Conservation (phyloP, 257 asterid species). For the Ocimum tenuiflorum region DNA sequence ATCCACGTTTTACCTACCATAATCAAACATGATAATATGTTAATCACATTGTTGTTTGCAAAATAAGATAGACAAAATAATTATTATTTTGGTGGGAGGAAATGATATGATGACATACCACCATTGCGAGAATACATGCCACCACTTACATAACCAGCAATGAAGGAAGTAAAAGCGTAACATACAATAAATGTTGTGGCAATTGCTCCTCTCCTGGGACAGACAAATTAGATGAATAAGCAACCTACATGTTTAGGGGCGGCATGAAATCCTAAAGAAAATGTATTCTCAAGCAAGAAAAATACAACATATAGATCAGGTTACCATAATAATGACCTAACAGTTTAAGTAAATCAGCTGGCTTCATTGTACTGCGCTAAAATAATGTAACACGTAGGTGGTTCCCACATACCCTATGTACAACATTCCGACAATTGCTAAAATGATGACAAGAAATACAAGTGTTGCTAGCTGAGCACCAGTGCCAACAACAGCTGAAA, state of each 20-base stretch:
- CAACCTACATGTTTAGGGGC: neutral
- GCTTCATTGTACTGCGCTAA: neutral
- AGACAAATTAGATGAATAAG: neutral
- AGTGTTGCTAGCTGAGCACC: slow-evolving; percentile 80
- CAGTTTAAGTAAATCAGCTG: too few relatives aligned
- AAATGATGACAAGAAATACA: slow-evolving; percentile 60
- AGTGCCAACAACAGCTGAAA: slow-evolving; percentile 85
- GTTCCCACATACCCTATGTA: slow-evolving; percentile 60
- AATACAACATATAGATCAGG: neutral
- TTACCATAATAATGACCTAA: neutral
- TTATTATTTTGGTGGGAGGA: neutral
- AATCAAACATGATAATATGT: neutral
- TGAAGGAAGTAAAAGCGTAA: slow-evolving; percentile 78
- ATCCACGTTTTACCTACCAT: slow-evolving; percentile 73
- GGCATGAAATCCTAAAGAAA: neutral
- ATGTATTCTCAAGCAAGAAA: neutral
- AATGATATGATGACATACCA: slow-evolving; percentile 37
- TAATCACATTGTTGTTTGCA: neutral
- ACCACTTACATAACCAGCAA: slow-evolving; percentile 80
- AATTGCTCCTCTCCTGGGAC: slow-evolving; percentile 85
- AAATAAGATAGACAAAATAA: neutral
- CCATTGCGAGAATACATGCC: slow-evolving; percentile 81
- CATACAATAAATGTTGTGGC: slow-evolving; percentile 71
- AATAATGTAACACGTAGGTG: slow-evolving; percentile 4
- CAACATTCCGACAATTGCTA: slow-evolving; percentile 71